Conservation (phyloP, 768 basidiomycete species). For the Gyrodon lividus region DNA sequence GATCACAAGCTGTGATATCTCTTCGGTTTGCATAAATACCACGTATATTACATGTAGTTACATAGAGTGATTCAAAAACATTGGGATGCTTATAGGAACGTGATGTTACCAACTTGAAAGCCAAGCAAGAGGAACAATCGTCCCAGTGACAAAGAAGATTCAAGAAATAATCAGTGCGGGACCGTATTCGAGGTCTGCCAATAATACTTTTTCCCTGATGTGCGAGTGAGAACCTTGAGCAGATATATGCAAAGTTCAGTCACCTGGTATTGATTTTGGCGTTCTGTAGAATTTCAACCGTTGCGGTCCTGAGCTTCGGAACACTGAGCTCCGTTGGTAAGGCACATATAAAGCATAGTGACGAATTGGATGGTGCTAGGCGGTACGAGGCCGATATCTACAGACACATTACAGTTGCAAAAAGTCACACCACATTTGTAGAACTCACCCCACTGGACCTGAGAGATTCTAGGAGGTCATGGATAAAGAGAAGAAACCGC, state of each 20-base stretch:
- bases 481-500: conserved; percentile 60
- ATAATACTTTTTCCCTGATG: conserved; percentile 46
- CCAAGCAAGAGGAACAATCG: background rate
- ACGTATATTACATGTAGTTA: background rate
- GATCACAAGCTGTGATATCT: too few species aligned
- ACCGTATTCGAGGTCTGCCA: conserved; percentile 51
- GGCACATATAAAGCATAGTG: conserved; percentile 58
- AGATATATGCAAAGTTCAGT: conserved; percentile 8
- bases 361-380: conserved; percentile 58
- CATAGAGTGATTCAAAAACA: background rate
- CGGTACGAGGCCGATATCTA: conserved; percentile 65
- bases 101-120: too few species aligned
- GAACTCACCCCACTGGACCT: conserved; percentile 57
- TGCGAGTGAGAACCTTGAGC: background rate
- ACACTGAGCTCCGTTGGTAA: conserved; percentile 44
- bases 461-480: conserved; percentile 59
- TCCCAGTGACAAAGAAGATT: conserved; percentile 1
- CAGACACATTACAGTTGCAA: conserved; percentile 1
- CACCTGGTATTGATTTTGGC: conserved; percentile 44
- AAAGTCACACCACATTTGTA: conserved; percentile 1
- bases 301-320: conserved; percentile 41
- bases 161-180: conserved; percentile 59
- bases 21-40: too few species aligned
- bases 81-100: background rate
- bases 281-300: conserved; percentile 45